phyloP scores from a whole-genome alignment of 345 rosid genomes.

The Boechera retrofracta region DNA sequence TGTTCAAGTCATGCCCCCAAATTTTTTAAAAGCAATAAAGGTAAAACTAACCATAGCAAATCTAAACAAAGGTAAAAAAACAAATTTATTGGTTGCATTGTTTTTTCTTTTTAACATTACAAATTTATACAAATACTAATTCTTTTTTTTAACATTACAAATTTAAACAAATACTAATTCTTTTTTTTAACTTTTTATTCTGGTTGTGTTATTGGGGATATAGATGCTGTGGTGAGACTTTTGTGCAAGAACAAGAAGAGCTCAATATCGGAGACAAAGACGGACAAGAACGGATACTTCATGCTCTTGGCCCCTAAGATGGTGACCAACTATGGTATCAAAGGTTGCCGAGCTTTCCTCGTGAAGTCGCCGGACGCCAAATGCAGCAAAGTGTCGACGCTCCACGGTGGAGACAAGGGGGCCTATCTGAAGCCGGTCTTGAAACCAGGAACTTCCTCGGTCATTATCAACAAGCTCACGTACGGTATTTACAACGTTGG shows the following conservation, averaged over 20 bases:
- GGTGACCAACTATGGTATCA: slow-evolving; percentile 67
- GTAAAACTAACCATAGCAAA: background rate
- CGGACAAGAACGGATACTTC: slow-evolving; percentile 87
- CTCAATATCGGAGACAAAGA: slow-evolving; percentile 42
- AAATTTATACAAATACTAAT: background rate
- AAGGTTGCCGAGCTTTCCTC: slow-evolving; percentile 63
- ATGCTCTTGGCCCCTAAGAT: slow-evolving; percentile 63
- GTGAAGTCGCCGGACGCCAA: slow-evolving; percentile 51
- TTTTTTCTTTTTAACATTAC: background rate
- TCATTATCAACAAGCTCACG: slow-evolving; percentile 42
- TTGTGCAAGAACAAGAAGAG: slow-evolving; percentile 67
- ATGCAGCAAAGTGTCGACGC: slow-evolving; percentile 55
- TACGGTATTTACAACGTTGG: slow-evolving; percentile 64
- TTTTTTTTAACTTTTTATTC: background rate
- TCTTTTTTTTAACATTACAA: background rate
- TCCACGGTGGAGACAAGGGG: slow-evolving; percentile 63
- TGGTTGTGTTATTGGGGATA: background rate
- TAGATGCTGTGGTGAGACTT: slow-evolving; percentile 76
- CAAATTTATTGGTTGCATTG: background rate
- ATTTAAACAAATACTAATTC: background rate
- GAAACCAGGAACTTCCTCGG: slow-evolving; percentile 20
- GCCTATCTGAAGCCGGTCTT: slow-evolving; percentile 52
- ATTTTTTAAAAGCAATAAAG: background rate
- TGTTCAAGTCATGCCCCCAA: background rate
- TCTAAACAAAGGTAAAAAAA: background rate